Evolutionary conservation across 1,284 basidiomycete genomes (phyloP).

Genomic region (Cutaneotrichosporon cutaneum): DNA sequence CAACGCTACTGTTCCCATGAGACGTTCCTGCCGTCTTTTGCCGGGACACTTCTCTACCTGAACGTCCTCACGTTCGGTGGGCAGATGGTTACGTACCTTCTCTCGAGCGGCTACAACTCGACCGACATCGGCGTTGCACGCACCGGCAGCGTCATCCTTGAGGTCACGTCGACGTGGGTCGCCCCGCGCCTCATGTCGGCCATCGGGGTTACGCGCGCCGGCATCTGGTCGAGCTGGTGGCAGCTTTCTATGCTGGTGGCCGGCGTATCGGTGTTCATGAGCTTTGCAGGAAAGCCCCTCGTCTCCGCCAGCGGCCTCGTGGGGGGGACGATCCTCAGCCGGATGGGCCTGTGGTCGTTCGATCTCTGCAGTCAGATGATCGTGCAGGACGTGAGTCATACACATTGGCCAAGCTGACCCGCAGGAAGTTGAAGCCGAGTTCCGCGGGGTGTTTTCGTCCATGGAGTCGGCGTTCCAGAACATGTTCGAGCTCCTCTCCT

Average conservation of each 20-base stretch:
- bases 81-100: slow-evolving; percentile 3
- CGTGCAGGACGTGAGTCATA: neutral
- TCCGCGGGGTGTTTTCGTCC: neutral
- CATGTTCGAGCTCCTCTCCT: neutral
- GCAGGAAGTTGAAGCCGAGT: neutral
- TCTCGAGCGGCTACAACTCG: neutral
- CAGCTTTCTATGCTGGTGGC: slow-evolving; percentile 49
- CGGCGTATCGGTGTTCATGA: slow-evolving; percentile 19
- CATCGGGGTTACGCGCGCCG: slow-evolving; percentile 55
- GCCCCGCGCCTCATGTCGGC: neutral
- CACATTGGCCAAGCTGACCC: neutral
- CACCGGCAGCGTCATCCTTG: neutral
- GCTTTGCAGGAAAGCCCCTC: slow-evolving; percentile 24
- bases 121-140: neutral
- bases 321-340: slow-evolving; percentile 43
- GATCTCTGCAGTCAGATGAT: slow-evolving; percentile 35
- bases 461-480: slow-evolving; percentile 1
- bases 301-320: slow-evolving; percentile 39
- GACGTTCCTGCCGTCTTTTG: neutral
- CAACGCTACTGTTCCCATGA: neutral
- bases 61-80: slow-evolving; percentile 1
- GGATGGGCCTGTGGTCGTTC: slow-evolving; percentile 55
- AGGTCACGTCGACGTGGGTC: neutral
- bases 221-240: slow-evolving; percentile 55
- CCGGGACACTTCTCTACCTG: neutral